Conservation (phyloP, 768 basidiomycete genomes). For the Russula dissimulans region DNA sequence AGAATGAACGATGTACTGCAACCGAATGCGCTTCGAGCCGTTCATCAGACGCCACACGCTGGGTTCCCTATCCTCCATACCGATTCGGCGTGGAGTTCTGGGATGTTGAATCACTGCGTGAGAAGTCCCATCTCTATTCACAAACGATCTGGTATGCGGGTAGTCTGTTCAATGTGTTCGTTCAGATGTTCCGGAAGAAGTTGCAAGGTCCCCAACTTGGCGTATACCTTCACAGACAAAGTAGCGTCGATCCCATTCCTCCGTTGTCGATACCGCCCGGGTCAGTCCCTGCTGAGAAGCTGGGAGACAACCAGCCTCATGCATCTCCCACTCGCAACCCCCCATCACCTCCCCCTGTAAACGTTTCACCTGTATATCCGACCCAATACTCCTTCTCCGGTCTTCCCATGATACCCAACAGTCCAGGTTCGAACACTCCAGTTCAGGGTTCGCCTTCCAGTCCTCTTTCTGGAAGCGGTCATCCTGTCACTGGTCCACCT, state of each 20-base stretch:
- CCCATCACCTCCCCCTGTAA: slow-evolving; percentile 1
- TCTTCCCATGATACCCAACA: slow-evolving; percentile 7
- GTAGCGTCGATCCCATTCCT: slow-evolving; percentile 72
- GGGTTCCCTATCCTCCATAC: slow-evolving; percentile 70
- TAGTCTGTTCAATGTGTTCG: slow-evolving; percentile 79
- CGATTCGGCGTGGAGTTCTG: slow-evolving; percentile 88
- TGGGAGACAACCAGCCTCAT: background rate
- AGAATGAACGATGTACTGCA: slow-evolving; percentile 35
- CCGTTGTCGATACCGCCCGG: slow-evolving; percentile 46
- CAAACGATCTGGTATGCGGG: slow-evolving; percentile 88
- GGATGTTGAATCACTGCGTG: slow-evolving; percentile 71
- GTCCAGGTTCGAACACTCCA: slow-evolving; percentile 14
- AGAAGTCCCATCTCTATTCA: slow-evolving; percentile 77
- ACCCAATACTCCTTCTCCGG: slow-evolving; percentile 17
- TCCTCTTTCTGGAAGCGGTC: slow-evolving; percentile 1
- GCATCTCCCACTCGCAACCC: background rate
- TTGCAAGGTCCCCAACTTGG: slow-evolving; percentile 62
- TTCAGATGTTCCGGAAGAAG: slow-evolving; percentile 78
- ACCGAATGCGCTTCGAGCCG: slow-evolving; percentile 36
- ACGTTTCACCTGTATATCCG: background rate
- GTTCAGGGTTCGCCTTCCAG: slow-evolving; percentile 17
- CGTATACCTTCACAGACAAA: slow-evolving; percentile 83
- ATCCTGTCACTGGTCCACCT: slow-evolving; percentile 39
- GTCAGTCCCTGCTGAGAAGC: background rate
- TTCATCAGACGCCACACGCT: slow-evolving; percentile 38